Evolutionary conservation across 1,284 basidiomycete genomes (phyloP).

Genomic region (Puccinia horiana): DNA sequence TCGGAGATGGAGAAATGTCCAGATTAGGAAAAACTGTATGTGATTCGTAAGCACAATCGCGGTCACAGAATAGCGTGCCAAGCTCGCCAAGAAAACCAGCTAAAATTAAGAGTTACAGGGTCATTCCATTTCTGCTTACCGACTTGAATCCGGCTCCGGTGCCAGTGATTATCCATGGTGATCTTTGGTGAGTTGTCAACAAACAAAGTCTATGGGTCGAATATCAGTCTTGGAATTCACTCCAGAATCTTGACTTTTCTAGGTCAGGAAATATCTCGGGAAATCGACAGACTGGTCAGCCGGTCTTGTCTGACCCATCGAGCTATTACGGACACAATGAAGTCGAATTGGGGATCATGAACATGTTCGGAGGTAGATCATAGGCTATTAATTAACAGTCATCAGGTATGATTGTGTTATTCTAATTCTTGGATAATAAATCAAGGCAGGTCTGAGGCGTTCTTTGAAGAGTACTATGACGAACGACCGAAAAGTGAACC

Average conservation of each 20-base stretch:
- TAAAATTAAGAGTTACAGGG: slow-evolving; percentile 62
- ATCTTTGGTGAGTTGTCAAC: slow-evolving; percentile 68
- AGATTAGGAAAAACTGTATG: slow-evolving; percentile 66
- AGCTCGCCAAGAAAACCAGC: background rate
- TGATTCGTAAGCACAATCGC: slow-evolving; percentile 63
- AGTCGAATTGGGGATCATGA: slow-evolving; percentile 77
- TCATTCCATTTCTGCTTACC: slow-evolving; percentile 72
- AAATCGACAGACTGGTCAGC: slow-evolving; percentile 64
- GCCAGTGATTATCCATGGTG: slow-evolving; percentile 79
- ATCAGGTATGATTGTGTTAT: background rate
- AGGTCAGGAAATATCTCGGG: slow-evolving; percentile 74
- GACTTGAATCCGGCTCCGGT: slow-evolving; percentile 64
- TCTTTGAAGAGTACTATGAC: slow-evolving; percentile 74
- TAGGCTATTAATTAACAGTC: too few species aligned
- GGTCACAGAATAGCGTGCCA: background rate
- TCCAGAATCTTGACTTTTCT: too few species aligned
- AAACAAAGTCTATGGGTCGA: too few species aligned
- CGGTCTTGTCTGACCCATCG: slow-evolving; percentile 79
- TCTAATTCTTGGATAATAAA: background rate
- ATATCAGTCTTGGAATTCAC: too few species aligned
- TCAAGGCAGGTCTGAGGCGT: slow-evolving; percentile 67
- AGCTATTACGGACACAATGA: slow-evolving; percentile 83
- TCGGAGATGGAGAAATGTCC: slow-evolving; percentile 63
- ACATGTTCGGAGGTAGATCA: slow-evolving; percentile 71
- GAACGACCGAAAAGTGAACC: slow-evolving; percentile 71